Percentiles rank a stretch among this genome's conserved stretches.
Evolutionary conservation across 495 filamentous ascomycete genomes (phyloP).

Genomic region (Lasiosphaeriaceae sp.): DNA sequence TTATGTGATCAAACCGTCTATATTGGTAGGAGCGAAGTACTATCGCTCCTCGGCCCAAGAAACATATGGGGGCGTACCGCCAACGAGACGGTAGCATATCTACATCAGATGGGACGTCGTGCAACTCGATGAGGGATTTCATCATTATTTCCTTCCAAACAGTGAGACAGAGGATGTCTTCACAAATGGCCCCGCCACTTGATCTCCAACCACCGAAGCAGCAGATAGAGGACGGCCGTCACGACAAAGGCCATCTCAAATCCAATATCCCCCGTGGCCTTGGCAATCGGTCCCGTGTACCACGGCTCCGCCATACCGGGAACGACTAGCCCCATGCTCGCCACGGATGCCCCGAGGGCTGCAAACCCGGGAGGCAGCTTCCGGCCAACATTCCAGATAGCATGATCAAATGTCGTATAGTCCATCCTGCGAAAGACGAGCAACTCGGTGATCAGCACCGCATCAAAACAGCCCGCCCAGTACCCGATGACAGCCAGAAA

Average conservation of each 20-base stretch:
- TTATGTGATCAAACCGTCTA: too few species aligned
- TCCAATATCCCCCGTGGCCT: slow-evolving; percentile 50
- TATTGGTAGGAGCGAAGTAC: too few species aligned
- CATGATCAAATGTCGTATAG: slow-evolving; percentile 37
- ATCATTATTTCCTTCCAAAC: too few species aligned
- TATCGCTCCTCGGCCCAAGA: too few species aligned
- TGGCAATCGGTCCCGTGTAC: slow-evolving; percentile 49
- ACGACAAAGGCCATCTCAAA: slow-evolving; percentile 51
- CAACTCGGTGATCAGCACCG: slow-evolving; percentile 43
- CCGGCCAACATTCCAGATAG: slow-evolving; percentile 43
- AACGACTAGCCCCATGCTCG: slow-evolving; percentile 40
- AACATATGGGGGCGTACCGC: too few species aligned
- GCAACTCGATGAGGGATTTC: too few species aligned
- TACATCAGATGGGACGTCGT: too few species aligned
- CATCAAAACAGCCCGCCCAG: slow-evolving; percentile 50
- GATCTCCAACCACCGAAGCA: slow-evolving; percentile 39
- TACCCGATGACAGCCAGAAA: slow-evolving; percentile 52
- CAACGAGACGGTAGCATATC: too few species aligned
- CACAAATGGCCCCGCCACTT: slow-evolving; percentile 20
- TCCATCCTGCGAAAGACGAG: slow-evolving; percentile 41
- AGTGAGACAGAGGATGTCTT: not conserved
- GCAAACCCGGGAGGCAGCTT: slow-evolving; percentile 45
- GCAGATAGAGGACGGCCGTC: slow-evolving; percentile 41
- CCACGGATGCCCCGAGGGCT: slow-evolving; percentile 33
- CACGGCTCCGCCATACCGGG: slow-evolving; percentile 50